Evolutionary conservation across 805 yeast genomes (phyloP), one percentile per base, ranked within the genome.

Genomic region (Yamadazyma olivae): DNA sequence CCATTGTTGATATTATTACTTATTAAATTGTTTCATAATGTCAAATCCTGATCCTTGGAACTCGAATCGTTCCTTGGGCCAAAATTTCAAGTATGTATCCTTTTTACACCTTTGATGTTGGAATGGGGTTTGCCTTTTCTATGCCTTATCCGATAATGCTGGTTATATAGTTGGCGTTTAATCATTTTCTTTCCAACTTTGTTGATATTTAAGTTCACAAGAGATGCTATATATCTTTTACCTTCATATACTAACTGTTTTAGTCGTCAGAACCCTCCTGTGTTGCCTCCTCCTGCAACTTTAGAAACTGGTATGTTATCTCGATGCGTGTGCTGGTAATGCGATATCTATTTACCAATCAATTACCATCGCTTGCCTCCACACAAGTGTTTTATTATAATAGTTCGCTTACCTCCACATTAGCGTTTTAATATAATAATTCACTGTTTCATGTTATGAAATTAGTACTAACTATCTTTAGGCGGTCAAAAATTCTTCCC

Each of bases 211-310:
- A 8, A 24, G 14, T 24, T n/a, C 27, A 24, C 8, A n/a, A n/a
- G n/a, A n/a, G n/a, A n/a, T n/a, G n/a, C n/a, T n/a, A n/a, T n/a
- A n/a, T n/a, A n/a, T n/a, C n/a, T n/a, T n/a, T n/a, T n/a, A n/a
- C 9, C 27, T 5, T 23, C n/a, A n/a, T n/a, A n/a, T n/a, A 31
- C 30, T 32, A 57, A 57, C 64, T 57, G 55, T 54, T 61, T 17
- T 42, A 75, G 80, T 46, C 79, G 77, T 50, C 81, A 73, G 54
- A 75, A 64, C 32, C 77, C 79, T 5, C 81, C 81, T 8, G 79
- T 76, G 13, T 62, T 77, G 42, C 82, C 81, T 5, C 81, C 82
- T 9, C 81, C 82, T 13, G 75, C 76, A 13, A 59, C 70, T 27
- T 60, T 74, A 43, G 79, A 74, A 48, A 61, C 72, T 37, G 73